Conservation (phyloP, 192 early-diverging fungal genomes). For the Pecoramyces ruminantium region DNA sequence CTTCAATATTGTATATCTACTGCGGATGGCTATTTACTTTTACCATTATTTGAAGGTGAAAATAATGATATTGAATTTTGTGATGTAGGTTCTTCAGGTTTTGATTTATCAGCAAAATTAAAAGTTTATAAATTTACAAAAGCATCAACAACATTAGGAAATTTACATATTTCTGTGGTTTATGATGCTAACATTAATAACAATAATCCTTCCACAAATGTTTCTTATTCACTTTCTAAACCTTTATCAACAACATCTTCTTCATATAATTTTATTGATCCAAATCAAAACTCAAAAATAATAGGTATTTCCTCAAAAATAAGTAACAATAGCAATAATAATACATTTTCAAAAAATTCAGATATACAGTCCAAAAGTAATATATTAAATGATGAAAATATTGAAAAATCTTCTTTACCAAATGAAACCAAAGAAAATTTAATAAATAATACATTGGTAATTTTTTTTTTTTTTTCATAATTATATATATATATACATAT, state of each 20-base stretch:
- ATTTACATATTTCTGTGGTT: slow-evolving; percentile 22
- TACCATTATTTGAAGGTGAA: slow-evolving; percentile 2
- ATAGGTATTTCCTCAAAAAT: neutral
- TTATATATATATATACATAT: too few relatives aligned
- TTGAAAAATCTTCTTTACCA: too few relatives aligned
- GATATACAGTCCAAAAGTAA: too few relatives aligned
- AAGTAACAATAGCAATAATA: too few relatives aligned
- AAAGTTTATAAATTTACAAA: slow-evolving; percentile 20
- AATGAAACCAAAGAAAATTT: too few relatives aligned
- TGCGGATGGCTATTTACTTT: slow-evolving; percentile 15
- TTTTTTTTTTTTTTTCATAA: too few relatives aligned
- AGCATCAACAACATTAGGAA: slow-evolving; percentile 9
- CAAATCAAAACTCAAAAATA: neutral
- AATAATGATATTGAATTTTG: neutral
- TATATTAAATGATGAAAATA: too few relatives aligned
- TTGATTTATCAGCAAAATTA: slow-evolving; percentile 15
- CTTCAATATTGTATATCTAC: slow-evolving; percentile 13
- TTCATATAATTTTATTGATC: neutral
- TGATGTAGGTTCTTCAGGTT: slow-evolving; percentile 1
- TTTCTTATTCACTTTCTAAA: neutral
- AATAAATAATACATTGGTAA: too few relatives aligned
- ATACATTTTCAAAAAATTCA: too few relatives aligned
- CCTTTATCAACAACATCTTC: slow-evolving; percentile 1
- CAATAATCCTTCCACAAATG: neutral
- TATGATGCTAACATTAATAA: slow-evolving; percentile 16